Percentiles rank a stretch among this genome's conserved stretches.
Conservation (phyloP, 2,329 filamentous ascomycete species). For the Calonectria ilicicola region DNA sequence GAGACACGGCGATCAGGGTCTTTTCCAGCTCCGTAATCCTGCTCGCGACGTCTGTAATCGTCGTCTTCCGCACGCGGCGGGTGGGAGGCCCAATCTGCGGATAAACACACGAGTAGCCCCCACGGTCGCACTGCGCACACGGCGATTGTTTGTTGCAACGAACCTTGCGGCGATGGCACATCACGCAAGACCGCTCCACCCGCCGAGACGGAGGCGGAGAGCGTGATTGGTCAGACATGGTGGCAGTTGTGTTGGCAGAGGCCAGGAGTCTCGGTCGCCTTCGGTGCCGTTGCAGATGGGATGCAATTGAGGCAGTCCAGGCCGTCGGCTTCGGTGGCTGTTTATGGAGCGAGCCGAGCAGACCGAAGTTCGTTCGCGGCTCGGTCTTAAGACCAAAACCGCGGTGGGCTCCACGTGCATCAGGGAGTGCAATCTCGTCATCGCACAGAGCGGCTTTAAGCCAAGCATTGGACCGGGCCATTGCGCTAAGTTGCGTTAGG, state of each 20-base stretch:
- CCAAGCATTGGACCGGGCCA: not conserved
- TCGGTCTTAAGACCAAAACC: not conserved
- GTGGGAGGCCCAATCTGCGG: slow-evolving; percentile 40
- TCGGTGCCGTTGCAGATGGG: slow-evolving; percentile 14
- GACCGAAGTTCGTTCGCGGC: not conserved
- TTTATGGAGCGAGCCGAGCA: slow-evolving; percentile 13
- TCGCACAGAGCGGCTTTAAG: not conserved
- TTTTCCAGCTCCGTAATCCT: slow-evolving; percentile 50
- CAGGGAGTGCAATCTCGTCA: slow-evolving; percentile 12
- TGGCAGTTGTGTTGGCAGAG: not conserved
- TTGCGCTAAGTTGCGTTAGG: not conserved
- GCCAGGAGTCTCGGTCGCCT: slow-evolving; percentile 3
- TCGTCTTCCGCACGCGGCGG: slow-evolving; percentile 44
- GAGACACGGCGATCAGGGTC: slow-evolving; percentile 36
- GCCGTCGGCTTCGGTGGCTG: slow-evolving; percentile 16
- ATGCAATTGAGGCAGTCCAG: not conserved
- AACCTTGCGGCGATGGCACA: slow-evolving; percentile 68
- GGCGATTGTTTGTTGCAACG: slow-evolving; percentile 80
- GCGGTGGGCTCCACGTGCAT: not conserved
- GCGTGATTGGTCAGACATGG: slow-evolving; percentile 14
- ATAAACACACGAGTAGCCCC: slow-evolving; percentile 45
- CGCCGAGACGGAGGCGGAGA: slow-evolving; percentile 18
- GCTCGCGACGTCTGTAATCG: slow-evolving; percentile 49
- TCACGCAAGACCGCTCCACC: slow-evolving; percentile 51
- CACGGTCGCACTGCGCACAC: slow-evolving; percentile 75